Percentiles rank a stretch among this genome's conserved stretches.
These are phyloP conservation scores for Mycosphaerella sp. DNA, from an alignment of 2,329 filamentous ascomycete genomes.

Conservation along the genomic window DNA sequence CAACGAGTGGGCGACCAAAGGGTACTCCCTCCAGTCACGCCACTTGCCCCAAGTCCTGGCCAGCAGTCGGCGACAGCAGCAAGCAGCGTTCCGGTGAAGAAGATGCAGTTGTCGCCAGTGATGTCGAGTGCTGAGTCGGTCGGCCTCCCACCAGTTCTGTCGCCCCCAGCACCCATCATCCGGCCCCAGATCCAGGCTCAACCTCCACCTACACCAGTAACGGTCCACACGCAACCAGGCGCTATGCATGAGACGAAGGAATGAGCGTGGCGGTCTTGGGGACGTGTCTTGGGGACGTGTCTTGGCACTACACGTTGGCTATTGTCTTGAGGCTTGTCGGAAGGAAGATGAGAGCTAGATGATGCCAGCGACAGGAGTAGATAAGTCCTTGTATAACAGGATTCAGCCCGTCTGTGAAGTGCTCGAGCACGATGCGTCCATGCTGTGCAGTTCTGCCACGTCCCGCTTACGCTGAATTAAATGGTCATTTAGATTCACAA, in stretches of 20 bases:
- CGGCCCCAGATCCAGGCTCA: background rate
- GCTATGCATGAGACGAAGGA: background rate
- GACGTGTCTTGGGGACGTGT: too few species aligned
- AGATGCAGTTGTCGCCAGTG: constrained; percentile 15
- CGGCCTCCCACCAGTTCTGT: background rate
- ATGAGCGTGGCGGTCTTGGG: background rate
- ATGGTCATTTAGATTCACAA: too few species aligned
- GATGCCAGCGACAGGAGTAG: too few species aligned
- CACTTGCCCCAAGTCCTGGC: constrained; percentile 26
- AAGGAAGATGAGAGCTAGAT: too few species aligned
- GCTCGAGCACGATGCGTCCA: too few species aligned
- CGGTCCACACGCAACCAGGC: constrained; percentile 1
- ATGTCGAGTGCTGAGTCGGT: background rate
- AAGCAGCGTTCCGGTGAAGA: constrained; percentile 30
- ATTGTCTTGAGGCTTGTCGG: too few species aligned
- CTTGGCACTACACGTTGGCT: too few species aligned
- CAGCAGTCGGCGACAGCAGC: constrained; percentile 22
- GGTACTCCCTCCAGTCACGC: constrained; percentile 23
- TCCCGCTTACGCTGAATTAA: too few species aligned
- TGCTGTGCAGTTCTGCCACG: too few species aligned
- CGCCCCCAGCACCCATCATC: background rate
- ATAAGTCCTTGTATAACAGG: too few species aligned
- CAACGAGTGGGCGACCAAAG: constrained; percentile 19
- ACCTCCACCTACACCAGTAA: background rate
- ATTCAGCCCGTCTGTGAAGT: too few species aligned